Conservation (phyloP, 2,329 filamentous ascomycete genomes). For the Penicillium sp. region DNA sequence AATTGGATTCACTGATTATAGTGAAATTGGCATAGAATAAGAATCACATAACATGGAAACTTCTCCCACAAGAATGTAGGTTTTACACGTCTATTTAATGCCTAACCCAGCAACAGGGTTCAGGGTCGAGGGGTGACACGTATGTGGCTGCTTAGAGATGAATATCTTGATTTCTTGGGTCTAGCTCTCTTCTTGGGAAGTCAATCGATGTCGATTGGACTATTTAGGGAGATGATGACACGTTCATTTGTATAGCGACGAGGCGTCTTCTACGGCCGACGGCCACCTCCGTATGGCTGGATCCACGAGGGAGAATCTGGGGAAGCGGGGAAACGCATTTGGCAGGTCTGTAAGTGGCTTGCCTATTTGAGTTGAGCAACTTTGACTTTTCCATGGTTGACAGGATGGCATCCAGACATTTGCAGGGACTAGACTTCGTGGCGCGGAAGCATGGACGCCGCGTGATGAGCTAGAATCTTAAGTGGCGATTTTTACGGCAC, state of each 20-base stretch:
- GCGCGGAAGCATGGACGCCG: conserved; percentile 14
- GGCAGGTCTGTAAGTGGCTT: conserved; percentile 6
- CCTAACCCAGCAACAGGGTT: not conserved
- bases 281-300: conserved; percentile 2
- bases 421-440: conserved; percentile 17
- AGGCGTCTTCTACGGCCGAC: not conserved
- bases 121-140: conserved; percentile 1
- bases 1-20: not conserved
- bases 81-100: conserved; percentile 18
- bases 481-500: conserved; percentile 7
- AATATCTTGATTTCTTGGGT: not conserved
- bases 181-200: not conserved
- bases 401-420: conserved; percentile 4
- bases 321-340: conserved; percentile 14
- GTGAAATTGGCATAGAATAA: not conserved
- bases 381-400: conserved; percentile 3
- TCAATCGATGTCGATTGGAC: not conserved
- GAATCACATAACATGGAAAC: not conserved
- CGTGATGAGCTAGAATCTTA: conserved; percentile 13
- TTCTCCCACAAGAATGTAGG: not conserved
- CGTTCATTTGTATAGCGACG: conserved; percentile 17
- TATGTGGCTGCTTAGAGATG: conserved; percentile 2
- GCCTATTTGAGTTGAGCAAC: not conserved
- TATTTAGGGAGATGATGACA: conserved; percentile 22
- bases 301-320: conserved; percentile 15